phyloP scores from a whole-genome alignment of 257 asterid genomes.

The Prunella vulgaris region DNA sequence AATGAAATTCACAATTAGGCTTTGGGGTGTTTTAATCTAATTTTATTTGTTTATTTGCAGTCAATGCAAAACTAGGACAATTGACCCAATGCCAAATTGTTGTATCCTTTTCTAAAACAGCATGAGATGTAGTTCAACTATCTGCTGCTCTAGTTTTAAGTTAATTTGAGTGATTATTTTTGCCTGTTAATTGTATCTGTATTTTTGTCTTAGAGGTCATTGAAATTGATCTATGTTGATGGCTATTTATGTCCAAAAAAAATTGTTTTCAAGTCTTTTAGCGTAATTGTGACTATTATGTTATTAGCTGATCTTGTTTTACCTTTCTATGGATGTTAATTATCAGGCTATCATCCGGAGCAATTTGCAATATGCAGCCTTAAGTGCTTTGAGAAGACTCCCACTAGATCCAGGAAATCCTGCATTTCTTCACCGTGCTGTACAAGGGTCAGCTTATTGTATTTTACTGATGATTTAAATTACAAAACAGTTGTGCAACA shows the following conservation, averaged over 20 bases:
- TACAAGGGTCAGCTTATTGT: conserved; percentile 75
- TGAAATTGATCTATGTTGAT: conserved; percentile 5
- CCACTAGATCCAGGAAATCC: conserved; percentile 99
- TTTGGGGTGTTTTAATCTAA: not conserved
- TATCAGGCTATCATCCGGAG: conserved; percentile 86
- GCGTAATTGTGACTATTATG: conserved; percentile 16
- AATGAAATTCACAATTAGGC: conserved; percentile 2
- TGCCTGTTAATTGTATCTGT: conserved; percentile 1
- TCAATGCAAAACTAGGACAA: conserved; percentile 2
- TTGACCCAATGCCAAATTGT: conserved; percentile 4
- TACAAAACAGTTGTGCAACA: not conserved
- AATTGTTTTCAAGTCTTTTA: not conserved
- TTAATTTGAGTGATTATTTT: conserved; percentile 8
- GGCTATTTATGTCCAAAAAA: not conserved
- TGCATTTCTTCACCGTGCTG: conserved; percentile 86
- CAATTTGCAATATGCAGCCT: conserved; percentile 96
- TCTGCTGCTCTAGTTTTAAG: not conserved
- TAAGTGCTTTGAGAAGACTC: conserved; percentile 98
- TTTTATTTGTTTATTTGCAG: not conserved
- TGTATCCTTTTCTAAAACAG: conserved; percentile 2
- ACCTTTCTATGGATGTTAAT: conserved; percentile 27
- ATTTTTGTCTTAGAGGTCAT: not conserved
- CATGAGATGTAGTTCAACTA: not conserved
- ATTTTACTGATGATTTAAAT: conserved; percentile 22
- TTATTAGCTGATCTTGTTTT: conserved; percentile 19